phyloP scores from a whole-genome alignment of 805 yeast species.

The Cyberlindnera misumaiensis region DNA sequence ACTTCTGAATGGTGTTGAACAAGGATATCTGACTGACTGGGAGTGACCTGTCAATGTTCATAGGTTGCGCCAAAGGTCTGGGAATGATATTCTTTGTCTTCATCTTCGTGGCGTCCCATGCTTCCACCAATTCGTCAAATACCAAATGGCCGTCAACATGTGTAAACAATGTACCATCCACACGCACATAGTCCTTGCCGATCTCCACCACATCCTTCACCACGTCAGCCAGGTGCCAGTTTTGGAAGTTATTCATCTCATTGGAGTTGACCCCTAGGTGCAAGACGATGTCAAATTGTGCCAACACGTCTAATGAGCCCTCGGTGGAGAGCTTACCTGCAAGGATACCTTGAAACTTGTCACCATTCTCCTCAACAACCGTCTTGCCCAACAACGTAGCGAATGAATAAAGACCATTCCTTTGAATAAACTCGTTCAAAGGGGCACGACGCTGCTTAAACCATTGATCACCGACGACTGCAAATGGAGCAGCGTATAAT shows the following conservation, averaged over 20 bases:
- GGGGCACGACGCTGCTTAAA: constrained; percentile 43
- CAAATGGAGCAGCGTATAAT: constrained; percentile 50
- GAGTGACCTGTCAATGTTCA: constrained; percentile 5
- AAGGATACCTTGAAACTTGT: constrained; percentile 59
- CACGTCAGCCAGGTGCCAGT: constrained; percentile 5
- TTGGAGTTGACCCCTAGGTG: constrained; percentile 60
- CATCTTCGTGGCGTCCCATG: constrained; percentile 9
- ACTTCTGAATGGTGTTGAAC: constrained; percentile 44
- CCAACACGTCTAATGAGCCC: constrained; percentile 38
- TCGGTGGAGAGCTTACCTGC: constrained; percentile 48
- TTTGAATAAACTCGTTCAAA: constrained; percentile 40
- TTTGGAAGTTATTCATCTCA: constrained; percentile 42
- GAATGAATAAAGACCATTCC: constrained; percentile 22
- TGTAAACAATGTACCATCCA: constrained; percentile 12
- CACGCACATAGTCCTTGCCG: constrained; percentile 20
- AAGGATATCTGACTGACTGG: constrained; percentile 26
- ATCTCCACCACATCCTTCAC: constrained; percentile 18
- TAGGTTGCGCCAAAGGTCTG: background rate
- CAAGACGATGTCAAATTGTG: constrained; percentile 56
- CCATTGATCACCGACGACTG: constrained; percentile 66
- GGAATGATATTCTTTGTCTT: constrained; percentile 8
- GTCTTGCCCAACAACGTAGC: constrained; percentile 13
- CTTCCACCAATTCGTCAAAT: constrained; percentile 10
- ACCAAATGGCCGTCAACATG: constrained; percentile 16
- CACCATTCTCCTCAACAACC: constrained; percentile 35